Evolutionary conservation across 2,329 filamentous ascomycete genomes (phyloP).

Genomic region (Phoma sp.): DNA sequence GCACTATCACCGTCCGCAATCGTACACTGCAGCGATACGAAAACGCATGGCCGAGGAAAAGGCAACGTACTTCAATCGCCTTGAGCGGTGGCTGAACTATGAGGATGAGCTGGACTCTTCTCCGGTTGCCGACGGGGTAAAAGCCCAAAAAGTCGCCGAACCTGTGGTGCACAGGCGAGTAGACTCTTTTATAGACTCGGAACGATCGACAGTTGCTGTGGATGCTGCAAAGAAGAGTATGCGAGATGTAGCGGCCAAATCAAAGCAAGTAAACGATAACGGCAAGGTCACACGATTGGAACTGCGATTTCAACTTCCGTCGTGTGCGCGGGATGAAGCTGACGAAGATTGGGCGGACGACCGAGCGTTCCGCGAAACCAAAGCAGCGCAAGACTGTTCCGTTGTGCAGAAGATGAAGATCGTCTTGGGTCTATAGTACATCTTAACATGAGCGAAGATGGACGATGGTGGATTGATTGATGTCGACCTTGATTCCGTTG

Average conservation of each 20-base stretch:
- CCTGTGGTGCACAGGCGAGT: neutral
- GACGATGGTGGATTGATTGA: too few relatives aligned
- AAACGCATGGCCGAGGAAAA: neutral
- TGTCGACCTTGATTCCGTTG: too few relatives aligned
- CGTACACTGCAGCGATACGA: neutral
- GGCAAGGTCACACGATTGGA: neutral
- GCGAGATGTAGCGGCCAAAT: neutral
- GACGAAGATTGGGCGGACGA: neutral
- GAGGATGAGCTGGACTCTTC: neutral
- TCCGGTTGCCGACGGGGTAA: neutral
- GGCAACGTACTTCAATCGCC: neutral
- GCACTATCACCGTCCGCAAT: neutral
- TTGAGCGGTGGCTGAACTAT: slow-evolving; percentile 3
- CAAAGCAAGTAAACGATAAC: neutral
- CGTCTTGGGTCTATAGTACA: neutral
- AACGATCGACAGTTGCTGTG: neutral
- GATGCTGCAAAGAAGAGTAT: neutral
- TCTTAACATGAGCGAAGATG: too few relatives aligned
- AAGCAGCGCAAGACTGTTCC: neutral
- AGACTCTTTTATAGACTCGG: neutral
- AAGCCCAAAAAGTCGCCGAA: neutral
- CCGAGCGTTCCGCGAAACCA: neutral
- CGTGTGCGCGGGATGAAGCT: neutral
- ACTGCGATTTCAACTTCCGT: neutral
- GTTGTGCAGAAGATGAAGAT: neutral